These are phyloP conservation scores for Dipteronia dyeriana DNA, from an alignment of 345 rosid species.

Conservation along the genomic window DNA sequence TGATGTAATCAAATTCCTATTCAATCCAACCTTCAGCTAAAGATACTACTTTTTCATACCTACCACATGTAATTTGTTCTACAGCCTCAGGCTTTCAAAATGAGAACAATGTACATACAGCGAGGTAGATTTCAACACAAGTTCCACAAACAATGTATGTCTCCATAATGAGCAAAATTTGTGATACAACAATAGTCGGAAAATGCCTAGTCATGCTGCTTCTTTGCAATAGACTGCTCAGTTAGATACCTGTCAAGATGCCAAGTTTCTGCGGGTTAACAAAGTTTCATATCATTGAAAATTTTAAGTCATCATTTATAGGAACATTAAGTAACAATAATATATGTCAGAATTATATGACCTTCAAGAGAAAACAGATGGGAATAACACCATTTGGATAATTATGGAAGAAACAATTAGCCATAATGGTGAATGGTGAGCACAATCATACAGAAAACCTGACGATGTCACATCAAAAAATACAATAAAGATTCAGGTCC, in stretches of 20 bases:
- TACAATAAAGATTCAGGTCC: neutral
- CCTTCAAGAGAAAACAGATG: neutral
- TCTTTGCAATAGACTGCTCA: conserved; percentile 40
- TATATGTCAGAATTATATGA: neutral
- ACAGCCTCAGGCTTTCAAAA: neutral
- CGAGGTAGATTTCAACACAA: neutral
- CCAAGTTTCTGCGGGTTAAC: conserved; percentile 3
- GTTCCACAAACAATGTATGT: neutral
- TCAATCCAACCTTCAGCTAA: neutral
- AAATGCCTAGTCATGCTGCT: conserved; percentile 12
- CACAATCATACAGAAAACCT: neutral
- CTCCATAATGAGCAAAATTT: neutral
- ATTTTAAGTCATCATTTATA: neutral
- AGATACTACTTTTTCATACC: neutral
- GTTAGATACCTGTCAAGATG: conserved; percentile 38
- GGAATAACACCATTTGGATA: neutral
- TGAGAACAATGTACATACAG: neutral
- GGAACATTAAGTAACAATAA: neutral
- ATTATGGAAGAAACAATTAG: neutral
- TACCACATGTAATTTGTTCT: neutral
- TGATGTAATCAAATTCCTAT: neutral
- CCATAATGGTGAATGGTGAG: neutral
- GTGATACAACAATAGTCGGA: neutral
- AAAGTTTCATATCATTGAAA: neutral
- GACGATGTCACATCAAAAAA: neutral